A percentile compares a stretch with the other conserved stretches of the same genome.
Evolutionary conservation across 2,329 filamentous ascomycete genomes (phyloP).

Genomic region (Pseudogymnoascus sp.): DNA sequence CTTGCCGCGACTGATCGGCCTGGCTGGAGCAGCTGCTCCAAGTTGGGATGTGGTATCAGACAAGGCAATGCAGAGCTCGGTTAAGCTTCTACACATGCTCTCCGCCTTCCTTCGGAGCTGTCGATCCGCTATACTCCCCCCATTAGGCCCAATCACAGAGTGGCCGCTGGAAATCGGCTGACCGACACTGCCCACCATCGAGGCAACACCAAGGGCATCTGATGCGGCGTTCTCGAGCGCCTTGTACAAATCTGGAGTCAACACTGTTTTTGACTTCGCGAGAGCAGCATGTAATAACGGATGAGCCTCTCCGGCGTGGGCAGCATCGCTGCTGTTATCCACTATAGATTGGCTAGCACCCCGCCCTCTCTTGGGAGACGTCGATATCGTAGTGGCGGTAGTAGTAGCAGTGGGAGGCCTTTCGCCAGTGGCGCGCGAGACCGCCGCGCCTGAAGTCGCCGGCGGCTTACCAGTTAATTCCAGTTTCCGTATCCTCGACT

Average conservation of each 20-base stretch:
- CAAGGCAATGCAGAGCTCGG: slow-evolving; percentile 82
- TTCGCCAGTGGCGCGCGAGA: slow-evolving; percentile 56
- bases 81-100: slow-evolving; percentile 84
- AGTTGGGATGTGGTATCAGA: slow-evolving; percentile 40
- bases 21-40: slow-evolving; percentile 11
- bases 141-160: slow-evolving; percentile 37
- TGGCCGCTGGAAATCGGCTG: slow-evolving; percentile 58
- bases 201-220: slow-evolving; percentile 72
- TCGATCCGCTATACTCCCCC: slow-evolving; percentile 49
- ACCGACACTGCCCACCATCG: slow-evolving; percentile 67
- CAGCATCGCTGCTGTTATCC: slow-evolving; percentile 37
- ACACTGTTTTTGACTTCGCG: slow-evolving; percentile 62
- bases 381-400: slow-evolving; percentile 81
- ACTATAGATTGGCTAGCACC: slow-evolving; percentile 39
- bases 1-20: slow-evolving; percentile 18
- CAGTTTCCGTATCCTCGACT: slow-evolving; percentile 82
- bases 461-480: slow-evolving; percentile 86
- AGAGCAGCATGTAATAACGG: slow-evolving; percentile 76
- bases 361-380: slow-evolving; percentile 70
- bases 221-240: slow-evolving; percentile 72
- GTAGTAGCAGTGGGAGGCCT: slow-evolving; percentile 86
- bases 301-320: slow-evolving; percentile 51
- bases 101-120: slow-evolving; percentile 86
- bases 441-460: slow-evolving; percentile 70
- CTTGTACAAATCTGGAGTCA: slow-evolving; percentile 65